Evolutionary conservation across 139 green algal species (phyloP).

Genomic region (Closterium sp.): DNA sequence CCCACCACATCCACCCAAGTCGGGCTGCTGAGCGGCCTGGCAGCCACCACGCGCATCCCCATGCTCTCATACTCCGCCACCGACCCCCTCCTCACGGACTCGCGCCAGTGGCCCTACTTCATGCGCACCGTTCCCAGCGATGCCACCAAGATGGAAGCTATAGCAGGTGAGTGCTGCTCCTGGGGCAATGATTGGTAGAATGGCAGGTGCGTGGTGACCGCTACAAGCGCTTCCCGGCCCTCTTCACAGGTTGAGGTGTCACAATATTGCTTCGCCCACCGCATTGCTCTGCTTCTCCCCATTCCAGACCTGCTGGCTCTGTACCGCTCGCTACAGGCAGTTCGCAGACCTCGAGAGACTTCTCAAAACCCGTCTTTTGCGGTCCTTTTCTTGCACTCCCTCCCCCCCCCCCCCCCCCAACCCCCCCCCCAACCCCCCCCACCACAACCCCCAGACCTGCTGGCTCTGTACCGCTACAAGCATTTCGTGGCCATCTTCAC

Average conservation of each 20-base stretch:
- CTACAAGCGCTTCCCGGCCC: no score
- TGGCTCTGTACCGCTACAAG: background rate
- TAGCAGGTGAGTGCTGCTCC: background rate
- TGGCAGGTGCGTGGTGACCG: background rate
- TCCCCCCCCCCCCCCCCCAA: no score
- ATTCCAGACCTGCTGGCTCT: no score
- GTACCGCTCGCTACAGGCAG: no score
- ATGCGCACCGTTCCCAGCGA: background rate
- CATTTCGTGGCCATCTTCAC: background rate
- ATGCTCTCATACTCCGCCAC: background rate
- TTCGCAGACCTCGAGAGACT: no score
- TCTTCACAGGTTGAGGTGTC: no score
- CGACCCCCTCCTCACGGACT: background rate
- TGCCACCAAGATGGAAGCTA: background rate
- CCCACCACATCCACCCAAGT: background rate
- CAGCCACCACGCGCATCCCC: background rate
- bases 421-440: no score
- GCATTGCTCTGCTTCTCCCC: background rate
- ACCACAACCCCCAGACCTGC: background rate
- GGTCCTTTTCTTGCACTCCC: no score
- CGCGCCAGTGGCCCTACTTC: background rate
- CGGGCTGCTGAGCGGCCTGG: background rate
- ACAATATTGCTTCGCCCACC: background rate
- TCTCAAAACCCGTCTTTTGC: no score
- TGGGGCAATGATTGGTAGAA: no score